Conservation (phyloP, 1,284 basidiomycete genomes). For the Boletellus deceptivus region DNA sequence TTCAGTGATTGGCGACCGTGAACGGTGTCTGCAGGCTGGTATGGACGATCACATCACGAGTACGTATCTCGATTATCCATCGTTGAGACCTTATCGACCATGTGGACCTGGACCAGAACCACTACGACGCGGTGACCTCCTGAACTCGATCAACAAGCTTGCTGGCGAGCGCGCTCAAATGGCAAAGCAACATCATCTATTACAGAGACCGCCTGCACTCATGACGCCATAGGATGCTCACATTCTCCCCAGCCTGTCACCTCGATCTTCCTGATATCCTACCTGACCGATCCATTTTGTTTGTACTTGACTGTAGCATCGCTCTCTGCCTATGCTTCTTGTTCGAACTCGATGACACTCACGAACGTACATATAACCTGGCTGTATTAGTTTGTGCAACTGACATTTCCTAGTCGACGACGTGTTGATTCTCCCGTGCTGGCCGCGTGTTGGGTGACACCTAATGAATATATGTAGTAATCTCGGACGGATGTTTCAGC, state of each 20-base stretch:
- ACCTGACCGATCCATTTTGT: not conserved
- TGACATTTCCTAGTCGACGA: not conserved
- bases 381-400: constrained; percentile 10
- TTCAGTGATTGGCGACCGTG: constrained; percentile 92
- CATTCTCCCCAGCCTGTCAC: constrained; percentile 1
- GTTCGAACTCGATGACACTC: not conserved
- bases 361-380: not conserved
- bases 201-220: constrained; percentile 34
- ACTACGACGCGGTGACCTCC: constrained; percentile 67
- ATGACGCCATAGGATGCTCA: constrained; percentile 22
- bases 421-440: not conserved
- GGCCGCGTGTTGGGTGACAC: not conserved
- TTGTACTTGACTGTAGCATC: constrained; percentile 19
- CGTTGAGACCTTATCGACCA: constrained; percentile 2
- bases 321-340: not conserved
- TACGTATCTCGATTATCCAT: constrained; percentile 36
- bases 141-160: constrained; percentile 77
- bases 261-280: constrained; percentile 21
- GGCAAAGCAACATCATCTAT: constrained; percentile 30
- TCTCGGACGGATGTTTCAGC: not conserved
- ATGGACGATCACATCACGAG: constrained; percentile 83
- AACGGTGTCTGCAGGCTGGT: constrained; percentile 89
- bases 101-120: constrained; percentile 50
- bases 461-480: not conserved
- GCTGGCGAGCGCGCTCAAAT: constrained; percentile 46